Base-by-base conservation (phyloP, 139 green algal species). In the Chlorella ohadii region DNA sequence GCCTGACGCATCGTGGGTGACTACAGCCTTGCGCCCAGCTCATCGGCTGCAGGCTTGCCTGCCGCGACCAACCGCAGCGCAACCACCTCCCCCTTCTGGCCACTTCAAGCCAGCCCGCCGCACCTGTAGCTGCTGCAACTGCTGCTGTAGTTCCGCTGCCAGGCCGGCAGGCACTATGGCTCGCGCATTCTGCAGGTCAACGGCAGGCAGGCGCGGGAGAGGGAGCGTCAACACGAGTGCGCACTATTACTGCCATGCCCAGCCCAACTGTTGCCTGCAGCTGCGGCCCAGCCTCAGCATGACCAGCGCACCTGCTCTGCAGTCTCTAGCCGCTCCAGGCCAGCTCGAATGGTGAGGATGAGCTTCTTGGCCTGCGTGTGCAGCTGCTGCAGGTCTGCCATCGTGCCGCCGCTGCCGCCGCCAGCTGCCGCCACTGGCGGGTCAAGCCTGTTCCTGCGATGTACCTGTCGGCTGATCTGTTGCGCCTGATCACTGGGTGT, bases 381-480 rank as follows among this genome's bases (percentile, higher is more conserved):
- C 64, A 96, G 63, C 0, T 84, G 77, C 19, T 91, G 86, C 20
- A 97, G 82, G 78, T 96, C 93, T 12, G 84, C 86, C 93, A 96
- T 96, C 9, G 51, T 47, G 72, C 31, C 13, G 41, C 71, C 71
- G 15, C 41, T 33, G 39, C 39, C 19, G 67, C 34, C 22, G 22
- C 34, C 67, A 4, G 67, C 22, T 15, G 68, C 71, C 23, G 39
- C 27, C 15, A 17, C 44, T 61, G 7, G 19, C n/a, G n/a, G n/a
- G n/a, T n/a, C n/a, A n/a, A n/a, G n/a, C n/a, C n/a, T n/a, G n/a
- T n/a, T n/a, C n/a, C n/a, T n/a, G n/a, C n/a, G n/a, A n/a, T n/a
- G n/a, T n/a, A n/a, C n/a, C n/a, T n/a, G n/a, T n/a, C n/a, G n/a
- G n/a, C n/a, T n/a, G n/a, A n/a, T n/a, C n/a, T n/a, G n/a, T n/a